phyloP scores from a whole-genome alignment of 164 flowering plant species.

The Dillenia suffruticosa region DNA sequence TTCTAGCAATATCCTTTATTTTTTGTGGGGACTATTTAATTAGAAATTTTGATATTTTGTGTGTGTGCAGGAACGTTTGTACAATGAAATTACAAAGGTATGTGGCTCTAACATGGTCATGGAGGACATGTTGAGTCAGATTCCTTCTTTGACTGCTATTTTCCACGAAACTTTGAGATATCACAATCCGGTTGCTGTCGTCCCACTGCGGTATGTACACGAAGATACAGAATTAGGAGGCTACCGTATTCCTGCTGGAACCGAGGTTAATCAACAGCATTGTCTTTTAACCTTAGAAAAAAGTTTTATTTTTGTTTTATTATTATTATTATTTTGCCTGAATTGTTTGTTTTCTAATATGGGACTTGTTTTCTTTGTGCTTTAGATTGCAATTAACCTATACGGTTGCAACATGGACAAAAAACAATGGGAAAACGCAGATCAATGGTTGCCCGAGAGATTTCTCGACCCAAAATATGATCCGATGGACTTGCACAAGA shows the following conservation, averaged over 20 bases:
- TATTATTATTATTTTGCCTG: too few species aligned
- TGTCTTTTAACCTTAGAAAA: too few species aligned
- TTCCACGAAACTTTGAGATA: slow-evolving; percentile 90
- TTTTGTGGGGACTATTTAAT: neutral
- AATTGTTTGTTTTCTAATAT: neutral
- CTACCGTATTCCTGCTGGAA: slow-evolving; percentile 71
- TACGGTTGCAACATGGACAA: slow-evolving; percentile 92
- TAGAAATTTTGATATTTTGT: neutral
- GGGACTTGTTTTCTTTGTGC: too few species aligned
- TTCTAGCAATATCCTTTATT: too few species aligned
- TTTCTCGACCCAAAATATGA: slow-evolving; percentile 58
- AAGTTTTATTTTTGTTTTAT: too few species aligned
- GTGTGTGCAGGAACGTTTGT: slow-evolving; percentile 43
- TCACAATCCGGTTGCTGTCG: slow-evolving; percentile 71
- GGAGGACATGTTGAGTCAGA: slow-evolving; percentile 62
- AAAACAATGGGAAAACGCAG: slow-evolving; percentile 67
- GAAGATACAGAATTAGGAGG: slow-evolving; percentile 91
- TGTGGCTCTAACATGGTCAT: slow-evolving; percentile 57
- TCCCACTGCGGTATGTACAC: slow-evolving; percentile 75
- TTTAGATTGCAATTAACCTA: slow-evolving; percentile 79
- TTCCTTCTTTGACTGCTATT: slow-evolving; percentile 66
- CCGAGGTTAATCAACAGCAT: slow-evolving; percentile 38
- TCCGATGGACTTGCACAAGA: slow-evolving; percentile 61
- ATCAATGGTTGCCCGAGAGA: slow-evolving; percentile 86
- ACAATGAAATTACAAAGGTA: slow-evolving; percentile 43